These are phyloP conservation scores for Porphyra umbilicalis DNA, from an alignment of 31 red algal species.

Conservation along the genomic window DNA sequence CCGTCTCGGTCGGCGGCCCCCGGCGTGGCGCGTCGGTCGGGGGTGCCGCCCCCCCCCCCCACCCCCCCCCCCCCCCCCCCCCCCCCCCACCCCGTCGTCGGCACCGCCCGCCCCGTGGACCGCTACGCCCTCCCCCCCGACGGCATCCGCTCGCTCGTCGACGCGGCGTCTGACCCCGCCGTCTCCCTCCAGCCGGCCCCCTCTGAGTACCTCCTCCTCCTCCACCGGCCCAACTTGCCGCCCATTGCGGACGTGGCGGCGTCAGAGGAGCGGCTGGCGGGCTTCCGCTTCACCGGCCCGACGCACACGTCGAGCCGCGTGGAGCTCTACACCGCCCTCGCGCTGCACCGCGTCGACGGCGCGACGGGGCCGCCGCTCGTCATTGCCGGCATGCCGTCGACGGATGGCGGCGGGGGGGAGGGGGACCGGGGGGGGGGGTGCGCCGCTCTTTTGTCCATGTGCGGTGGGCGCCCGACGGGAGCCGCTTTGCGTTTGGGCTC, in stretches of 20 bases:
- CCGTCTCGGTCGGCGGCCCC: no score
- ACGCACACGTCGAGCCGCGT: slow-evolving; percentile 72
- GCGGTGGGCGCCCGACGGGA: slow-evolving; percentile 78
- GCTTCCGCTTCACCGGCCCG: slow-evolving; percentile 70
- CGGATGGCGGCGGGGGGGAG: slow-evolving; percentile 9
- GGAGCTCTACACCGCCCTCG: slow-evolving; percentile 54
- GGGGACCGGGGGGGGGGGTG: background rate
- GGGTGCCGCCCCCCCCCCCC: background rate
- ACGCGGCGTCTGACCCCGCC: slow-evolving; percentile 55
- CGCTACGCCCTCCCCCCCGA: slow-evolving; percentile 50
- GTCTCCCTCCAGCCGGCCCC: slow-evolving; percentile 50
- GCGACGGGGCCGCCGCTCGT: slow-evolving; percentile 5
- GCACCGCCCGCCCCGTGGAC: slow-evolving; percentile 4
- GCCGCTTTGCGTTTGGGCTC: slow-evolving; percentile 64
- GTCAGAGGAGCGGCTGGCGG: slow-evolving; percentile 80
- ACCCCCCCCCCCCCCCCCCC: background rate
- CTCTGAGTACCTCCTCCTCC: slow-evolving; percentile 52
- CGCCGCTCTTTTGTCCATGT: slow-evolving; percentile 47
- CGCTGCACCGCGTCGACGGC: slow-evolving; percentile 48
- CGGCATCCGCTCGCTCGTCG: slow-evolving; percentile 56
- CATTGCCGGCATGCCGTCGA: slow-evolving; percentile 41
- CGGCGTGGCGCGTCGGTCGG: no score
- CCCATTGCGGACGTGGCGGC: slow-evolving; percentile 72
- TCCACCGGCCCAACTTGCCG: slow-evolving; percentile 62
- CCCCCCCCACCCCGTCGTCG: background rate